Conservation (phyloP, 129 eudicot genomes). For the Rutidosis leptorrhynchoides region DNA sequence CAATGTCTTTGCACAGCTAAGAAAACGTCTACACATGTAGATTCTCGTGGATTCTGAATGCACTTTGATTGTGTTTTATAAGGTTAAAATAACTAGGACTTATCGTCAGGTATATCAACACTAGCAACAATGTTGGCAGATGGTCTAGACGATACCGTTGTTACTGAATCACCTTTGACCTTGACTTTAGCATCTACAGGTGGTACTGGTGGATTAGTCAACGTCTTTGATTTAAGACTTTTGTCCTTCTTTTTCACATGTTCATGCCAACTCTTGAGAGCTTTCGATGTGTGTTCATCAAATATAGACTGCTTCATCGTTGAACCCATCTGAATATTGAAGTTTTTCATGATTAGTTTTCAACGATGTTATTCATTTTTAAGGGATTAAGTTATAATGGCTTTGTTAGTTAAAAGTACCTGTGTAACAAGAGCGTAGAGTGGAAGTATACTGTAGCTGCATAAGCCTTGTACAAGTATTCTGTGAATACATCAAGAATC, state of each 20-base stretch:
- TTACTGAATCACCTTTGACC: constrained; percentile 13
- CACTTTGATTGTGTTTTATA: not conserved
- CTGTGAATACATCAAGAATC: constrained; percentile 49
- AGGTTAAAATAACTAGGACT: constrained; percentile 16
- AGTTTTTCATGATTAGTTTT: not conserved
- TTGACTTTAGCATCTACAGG: constrained; percentile 17
- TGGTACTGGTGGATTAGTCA: constrained; percentile 30
- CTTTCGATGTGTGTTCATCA: constrained; percentile 85
- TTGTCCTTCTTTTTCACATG: constrained; percentile 54
- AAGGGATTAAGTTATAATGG: too few relatives aligned
- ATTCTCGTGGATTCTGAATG: not conserved
- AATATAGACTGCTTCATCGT: constrained; percentile 86
- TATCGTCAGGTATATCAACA: constrained; percentile 45
- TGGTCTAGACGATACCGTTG: constrained; percentile 26
- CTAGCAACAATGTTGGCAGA: constrained; percentile 47
- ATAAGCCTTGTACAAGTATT: constrained; percentile 47
- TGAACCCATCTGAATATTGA: constrained; percentile 77
- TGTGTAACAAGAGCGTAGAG: constrained; percentile 93
- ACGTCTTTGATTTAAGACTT: constrained; percentile 23
- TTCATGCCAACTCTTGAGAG: constrained; percentile 73
- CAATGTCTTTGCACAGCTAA: constrained; percentile 1
- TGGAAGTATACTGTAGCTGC: constrained; percentile 95
- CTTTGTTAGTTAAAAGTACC: constrained; percentile 33
- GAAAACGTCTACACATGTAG: not conserved
- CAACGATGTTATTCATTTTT: too few relatives aligned